Evolutionary conservation across 1,139 yeast species (phyloP), one percentile per base, ranked within the genome.

Genomic region (Wickerhamiella infanticola): DNA sequence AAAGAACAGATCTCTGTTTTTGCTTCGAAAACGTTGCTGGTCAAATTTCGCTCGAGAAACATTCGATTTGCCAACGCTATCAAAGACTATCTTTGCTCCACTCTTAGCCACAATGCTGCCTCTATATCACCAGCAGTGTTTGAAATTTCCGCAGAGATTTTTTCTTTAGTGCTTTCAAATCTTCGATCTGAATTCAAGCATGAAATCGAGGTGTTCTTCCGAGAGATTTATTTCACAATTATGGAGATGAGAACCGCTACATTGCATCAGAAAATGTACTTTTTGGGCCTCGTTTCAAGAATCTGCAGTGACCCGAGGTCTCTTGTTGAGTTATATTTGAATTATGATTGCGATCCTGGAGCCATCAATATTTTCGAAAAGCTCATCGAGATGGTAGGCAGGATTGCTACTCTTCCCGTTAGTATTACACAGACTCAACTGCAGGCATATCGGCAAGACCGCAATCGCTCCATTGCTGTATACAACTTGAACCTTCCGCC

Each of bases 191-290:
- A 83, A 55, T 86, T 90, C 65, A 88, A 88, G 61, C 74, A 81
- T 54, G 98, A 90, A 61, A 83, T 93, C 43, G 95, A 95, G 1
- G 95, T 93, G 0, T 84, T 93, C 58, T 75, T 90, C 67, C 83
- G 81, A 47, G 97, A 90, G 59, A 85, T 90, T 43, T 93, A 90
- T 62, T 82, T 90, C 64, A 96, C 97, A 3, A 85, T 93, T 41
- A 75, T 93, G 44, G 97, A 90, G 58, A 76, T 90, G 80, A 82
- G 79, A 57, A 78, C 94, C 1, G 83, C 96, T 1, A 85, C 96
- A 0, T 68, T 86, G 7, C 96, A 90, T 59, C 98, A 90, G 63
- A 88, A 90, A 62, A 74, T 94, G 57, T 88, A 85, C 56, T 74
- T 90, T 52, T 68, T 93, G 52, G 76, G 82, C 9, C 73, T 90